A percentile compares a stretch with the other conserved stretches of the same genome.
Evolutionary conservation across 495 filamentous ascomycete genomes (phyloP).

Genomic region (Aeminium ludgeri): DNA sequence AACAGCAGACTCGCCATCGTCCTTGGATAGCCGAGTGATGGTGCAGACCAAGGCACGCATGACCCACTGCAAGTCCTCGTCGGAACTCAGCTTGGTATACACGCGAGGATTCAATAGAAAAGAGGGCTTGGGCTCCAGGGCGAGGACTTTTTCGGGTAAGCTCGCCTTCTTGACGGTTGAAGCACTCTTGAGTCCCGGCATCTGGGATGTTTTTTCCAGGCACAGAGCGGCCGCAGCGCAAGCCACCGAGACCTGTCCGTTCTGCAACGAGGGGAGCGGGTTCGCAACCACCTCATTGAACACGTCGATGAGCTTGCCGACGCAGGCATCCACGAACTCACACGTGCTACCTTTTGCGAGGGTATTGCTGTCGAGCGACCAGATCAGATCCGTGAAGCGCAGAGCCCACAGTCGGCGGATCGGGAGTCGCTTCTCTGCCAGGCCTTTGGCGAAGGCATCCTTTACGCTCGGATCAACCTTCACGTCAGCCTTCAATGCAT

Average conservation of each 20-base stretch:
- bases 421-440: constrained; percentile 64
- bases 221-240: constrained; percentile 54
- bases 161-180: constrained; percentile 40
- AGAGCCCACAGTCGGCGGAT: constrained; percentile 70
- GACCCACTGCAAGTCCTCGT: constrained; percentile 64
- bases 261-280: constrained; percentile 57
- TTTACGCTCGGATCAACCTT: constrained; percentile 44
- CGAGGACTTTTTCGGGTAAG: constrained; percentile 44
- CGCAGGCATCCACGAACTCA: constrained; percentile 37
- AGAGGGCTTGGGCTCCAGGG: constrained; percentile 54
- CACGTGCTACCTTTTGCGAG: constrained; percentile 25
- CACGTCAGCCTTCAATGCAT: constrained; percentile 39
- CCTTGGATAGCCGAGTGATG: constrained; percentile 26
- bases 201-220: constrained; percentile 28
- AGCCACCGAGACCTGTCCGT: constrained; percentile 53
- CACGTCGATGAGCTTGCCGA: constrained; percentile 50
- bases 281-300: constrained; percentile 65
- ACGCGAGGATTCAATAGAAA: constrained; percentile 71
- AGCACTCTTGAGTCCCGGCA: constrained; percentile 27
- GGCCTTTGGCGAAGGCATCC: constrained; percentile 62
- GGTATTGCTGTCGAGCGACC: constrained; percentile 30
- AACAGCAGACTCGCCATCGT: constrained; percentile 7
- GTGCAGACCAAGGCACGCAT: constrained; percentile 50
- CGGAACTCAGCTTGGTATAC: constrained; percentile 54
- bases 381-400: constrained; percentile 54